Evolutionary conservation across 2,329 filamentous ascomycete genomes (phyloP).

Genomic region (Sclerotinia subarctica): DNA sequence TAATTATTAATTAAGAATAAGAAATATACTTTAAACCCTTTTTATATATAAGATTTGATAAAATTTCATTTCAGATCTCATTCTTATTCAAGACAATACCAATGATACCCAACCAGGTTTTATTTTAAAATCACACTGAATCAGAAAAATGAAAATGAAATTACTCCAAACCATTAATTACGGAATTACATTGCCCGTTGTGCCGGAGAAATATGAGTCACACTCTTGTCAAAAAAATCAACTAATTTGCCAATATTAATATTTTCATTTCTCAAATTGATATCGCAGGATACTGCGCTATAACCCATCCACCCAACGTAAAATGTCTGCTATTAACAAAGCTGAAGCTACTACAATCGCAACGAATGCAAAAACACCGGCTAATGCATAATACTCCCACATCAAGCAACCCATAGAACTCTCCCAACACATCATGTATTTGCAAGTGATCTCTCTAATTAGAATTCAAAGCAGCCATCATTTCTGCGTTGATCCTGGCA

Average conservation of each 20-base stretch:
- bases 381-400: conserved; percentile 3
- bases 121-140: background rate
- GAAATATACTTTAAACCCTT: too few species aligned
- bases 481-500: conserved; percentile 32
- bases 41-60: too few species aligned
- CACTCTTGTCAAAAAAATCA: background rate
- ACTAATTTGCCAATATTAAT: background rate
- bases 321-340: conserved; percentile 13
- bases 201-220: background rate
- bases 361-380: conserved; percentile 8
- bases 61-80: too few species aligned
- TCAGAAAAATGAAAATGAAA: background rate
- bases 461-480: conserved; percentile 25
- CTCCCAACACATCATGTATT: background rate
- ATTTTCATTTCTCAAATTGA: conserved; percentile 18
- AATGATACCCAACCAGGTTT: background rate
- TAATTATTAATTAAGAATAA: too few species aligned
- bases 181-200: background rate
- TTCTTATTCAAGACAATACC: background rate
- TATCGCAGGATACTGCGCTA: conserved; percentile 8
- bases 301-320: background rate
- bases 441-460: background rate
- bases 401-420: background rate
- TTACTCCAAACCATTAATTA: background rate
- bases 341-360: conserved; percentile 8